Percentiles rank a stretch among this genome's conserved stretches.
phyloP scores from a whole-genome alignment of 495 filamentous ascomycete species.

The Daldinia concentrica region DNA sequence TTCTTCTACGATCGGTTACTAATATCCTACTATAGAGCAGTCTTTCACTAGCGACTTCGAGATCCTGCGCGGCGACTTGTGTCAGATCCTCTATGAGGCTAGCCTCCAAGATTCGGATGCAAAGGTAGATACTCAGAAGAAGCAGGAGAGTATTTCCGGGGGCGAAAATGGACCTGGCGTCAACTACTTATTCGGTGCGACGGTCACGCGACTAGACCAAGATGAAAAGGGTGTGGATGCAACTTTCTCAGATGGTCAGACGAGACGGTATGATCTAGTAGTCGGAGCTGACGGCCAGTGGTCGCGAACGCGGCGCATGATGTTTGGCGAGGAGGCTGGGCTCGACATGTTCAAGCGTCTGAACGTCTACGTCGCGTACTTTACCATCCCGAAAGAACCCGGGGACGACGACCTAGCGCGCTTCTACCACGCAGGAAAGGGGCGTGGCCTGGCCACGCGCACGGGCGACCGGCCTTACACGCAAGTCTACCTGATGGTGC shows the following conservation, averaged over 20 bases:
- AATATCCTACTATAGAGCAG: constrained; percentile 38
- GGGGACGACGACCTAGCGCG: constrained; percentile 34
- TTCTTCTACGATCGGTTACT: background rate
- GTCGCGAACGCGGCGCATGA: constrained; percentile 54
- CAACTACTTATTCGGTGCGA: constrained; percentile 31
- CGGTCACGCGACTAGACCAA: constrained; percentile 20
- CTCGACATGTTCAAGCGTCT: constrained; percentile 35
- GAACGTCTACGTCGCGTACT: constrained; percentile 34
- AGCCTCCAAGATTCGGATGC: constrained; percentile 53
- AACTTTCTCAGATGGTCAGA: constrained; percentile 49
- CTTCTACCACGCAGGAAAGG: constrained; percentile 31
- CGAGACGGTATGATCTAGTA: constrained; percentile 55
- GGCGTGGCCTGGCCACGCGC: constrained; percentile 13
- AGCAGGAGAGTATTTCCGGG: background rate
- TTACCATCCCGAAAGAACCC: constrained; percentile 3
- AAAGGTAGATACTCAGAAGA: background rate
- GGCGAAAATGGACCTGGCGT: constrained; percentile 26
- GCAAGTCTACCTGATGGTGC: constrained; percentile 40
- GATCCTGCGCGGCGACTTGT: constrained; percentile 62
- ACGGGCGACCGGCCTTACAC: constrained; percentile 26
- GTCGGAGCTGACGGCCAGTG: constrained; percentile 61
- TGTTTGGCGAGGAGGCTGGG: constrained; percentile 41
- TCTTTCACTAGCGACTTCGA: constrained; percentile 62
- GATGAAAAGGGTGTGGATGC: constrained; percentile 33
- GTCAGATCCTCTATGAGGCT: constrained; percentile 54